phyloP scores from a whole-genome alignment of 176 grass and related monocot genomes.

The Raddia distichophylla region DNA sequence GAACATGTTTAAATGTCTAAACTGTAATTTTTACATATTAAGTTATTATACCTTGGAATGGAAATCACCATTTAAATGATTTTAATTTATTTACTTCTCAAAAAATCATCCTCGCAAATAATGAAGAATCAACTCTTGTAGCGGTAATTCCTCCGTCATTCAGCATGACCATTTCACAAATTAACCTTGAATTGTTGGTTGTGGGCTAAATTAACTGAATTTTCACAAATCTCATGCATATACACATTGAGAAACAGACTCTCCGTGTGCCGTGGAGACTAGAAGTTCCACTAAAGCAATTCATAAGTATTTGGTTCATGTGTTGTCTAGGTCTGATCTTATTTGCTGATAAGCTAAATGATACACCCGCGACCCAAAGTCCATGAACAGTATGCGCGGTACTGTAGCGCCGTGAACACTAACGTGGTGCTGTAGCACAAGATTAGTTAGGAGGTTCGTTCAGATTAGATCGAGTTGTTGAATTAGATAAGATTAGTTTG shows the following conservation, averaged over 20 bases:
- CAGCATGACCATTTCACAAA: neutral
- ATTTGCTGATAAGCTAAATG: no score
- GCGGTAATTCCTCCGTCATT: conserved; percentile 10
- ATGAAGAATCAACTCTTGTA: neutral
- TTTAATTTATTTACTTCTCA: conserved; percentile 18
- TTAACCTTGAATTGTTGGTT: conserved; percentile 14
- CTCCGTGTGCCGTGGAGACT: neutral
- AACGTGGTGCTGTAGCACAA: no score
- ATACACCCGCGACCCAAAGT: no score
- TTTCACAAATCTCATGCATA: neutral
- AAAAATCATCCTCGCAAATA: conserved; percentile 19
- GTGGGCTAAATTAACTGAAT: neutral
- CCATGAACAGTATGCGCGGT: no score
- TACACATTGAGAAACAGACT: conserved; percentile 5
- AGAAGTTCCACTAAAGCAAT: conserved; percentile 26
- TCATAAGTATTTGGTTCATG: neutral
- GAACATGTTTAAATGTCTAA: conserved; percentile 21
- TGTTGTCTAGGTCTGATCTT: no score
- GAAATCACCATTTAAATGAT: neutral
- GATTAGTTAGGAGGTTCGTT: no score
- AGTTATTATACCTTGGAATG: neutral
- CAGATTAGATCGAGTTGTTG: no score
- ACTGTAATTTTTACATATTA: conserved; percentile 21
- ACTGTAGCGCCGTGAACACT: no score
- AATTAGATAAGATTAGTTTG: no score